Conservation (phyloP, 2,329 filamentous ascomycete genomes). For the Aspergillus eucalypticola region DNA sequence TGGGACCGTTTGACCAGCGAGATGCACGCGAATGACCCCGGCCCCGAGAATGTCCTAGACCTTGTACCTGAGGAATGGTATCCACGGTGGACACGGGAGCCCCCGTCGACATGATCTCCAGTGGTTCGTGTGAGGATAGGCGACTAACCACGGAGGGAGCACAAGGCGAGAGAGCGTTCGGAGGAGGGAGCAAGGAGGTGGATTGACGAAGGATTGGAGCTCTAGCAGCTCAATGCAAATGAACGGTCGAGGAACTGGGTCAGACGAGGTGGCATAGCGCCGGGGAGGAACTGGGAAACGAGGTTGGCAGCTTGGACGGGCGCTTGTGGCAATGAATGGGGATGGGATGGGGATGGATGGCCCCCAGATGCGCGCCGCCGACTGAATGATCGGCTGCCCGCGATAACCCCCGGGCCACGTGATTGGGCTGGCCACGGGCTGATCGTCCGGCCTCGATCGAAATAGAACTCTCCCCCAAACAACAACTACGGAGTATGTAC, state of each 20-base stretch:
- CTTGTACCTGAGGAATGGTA: constrained; percentile 28
- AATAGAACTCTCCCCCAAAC: not conserved
- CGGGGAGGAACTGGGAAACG: not conserved
- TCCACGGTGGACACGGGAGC: constrained; percentile 33
- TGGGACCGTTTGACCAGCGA: constrained; percentile 32
- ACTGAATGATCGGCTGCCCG: constrained; percentile 6
- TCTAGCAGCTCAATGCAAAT: constrained; percentile 23
- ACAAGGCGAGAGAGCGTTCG: constrained; percentile 15
- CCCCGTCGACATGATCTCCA: constrained; percentile 37
- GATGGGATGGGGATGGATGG: not conserved
- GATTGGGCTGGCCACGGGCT: constrained; percentile 6
- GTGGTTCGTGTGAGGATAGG: constrained; percentile 11
- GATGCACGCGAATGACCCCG: constrained; percentile 38
- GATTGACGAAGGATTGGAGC: constrained; percentile 10
- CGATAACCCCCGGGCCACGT: constrained; percentile 15
- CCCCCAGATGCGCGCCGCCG: constrained; percentile 3
- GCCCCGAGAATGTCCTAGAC: constrained; percentile 31
- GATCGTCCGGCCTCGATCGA: constrained; percentile 3
- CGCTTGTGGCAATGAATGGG: not conserved
- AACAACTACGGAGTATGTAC: no score
- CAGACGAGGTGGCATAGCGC: constrained; percentile 24
- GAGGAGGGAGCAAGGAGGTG: constrained; percentile 10
- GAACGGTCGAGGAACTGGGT: constrained; percentile 15
- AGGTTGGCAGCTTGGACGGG: not conserved
- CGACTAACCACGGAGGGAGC: constrained; percentile 5